These are phyloP conservation scores for Tetrahymena borealis DNA, from an alignment of 73 alveolate genomes.

Conservation along the genomic window DNA sequence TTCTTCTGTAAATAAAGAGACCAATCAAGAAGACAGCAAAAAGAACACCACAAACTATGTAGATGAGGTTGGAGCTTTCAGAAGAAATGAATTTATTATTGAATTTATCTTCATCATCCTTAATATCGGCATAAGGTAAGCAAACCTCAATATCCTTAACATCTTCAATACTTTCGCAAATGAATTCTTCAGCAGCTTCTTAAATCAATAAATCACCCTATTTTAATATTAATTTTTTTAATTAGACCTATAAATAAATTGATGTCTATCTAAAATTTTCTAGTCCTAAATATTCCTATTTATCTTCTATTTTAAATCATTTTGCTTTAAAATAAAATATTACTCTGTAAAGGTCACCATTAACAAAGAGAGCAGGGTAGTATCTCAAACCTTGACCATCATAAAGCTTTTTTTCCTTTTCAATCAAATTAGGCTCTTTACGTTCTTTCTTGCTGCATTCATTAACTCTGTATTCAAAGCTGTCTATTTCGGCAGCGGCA, in stretches of 20 bases:
- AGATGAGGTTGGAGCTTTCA: background rate
- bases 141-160: background rate
- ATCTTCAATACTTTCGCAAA: background rate
- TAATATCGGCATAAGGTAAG: background rate
- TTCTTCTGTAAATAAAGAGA: background rate
- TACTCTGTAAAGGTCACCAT: background rate
- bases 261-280: no score
- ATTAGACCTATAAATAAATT: no score
- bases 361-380: background rate
- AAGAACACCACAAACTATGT: background rate
- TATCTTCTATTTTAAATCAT: background rate
- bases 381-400: background rate
- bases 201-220: background rate
- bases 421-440: background rate
- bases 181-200: background rate
- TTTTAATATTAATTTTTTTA: background rate
- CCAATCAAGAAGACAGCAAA: background rate
- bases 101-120: background rate
- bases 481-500: background rate
- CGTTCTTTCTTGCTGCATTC: background rate
- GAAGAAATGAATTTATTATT: background rate
- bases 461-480: background rate
- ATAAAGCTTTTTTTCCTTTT: background rate
- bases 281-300: no score
- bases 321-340: background rate